These are phyloP conservation scores for Ammopiptanthus mongolicus DNA, from an alignment of 306 rosid genomes.

Conservation along the genomic window DNA sequence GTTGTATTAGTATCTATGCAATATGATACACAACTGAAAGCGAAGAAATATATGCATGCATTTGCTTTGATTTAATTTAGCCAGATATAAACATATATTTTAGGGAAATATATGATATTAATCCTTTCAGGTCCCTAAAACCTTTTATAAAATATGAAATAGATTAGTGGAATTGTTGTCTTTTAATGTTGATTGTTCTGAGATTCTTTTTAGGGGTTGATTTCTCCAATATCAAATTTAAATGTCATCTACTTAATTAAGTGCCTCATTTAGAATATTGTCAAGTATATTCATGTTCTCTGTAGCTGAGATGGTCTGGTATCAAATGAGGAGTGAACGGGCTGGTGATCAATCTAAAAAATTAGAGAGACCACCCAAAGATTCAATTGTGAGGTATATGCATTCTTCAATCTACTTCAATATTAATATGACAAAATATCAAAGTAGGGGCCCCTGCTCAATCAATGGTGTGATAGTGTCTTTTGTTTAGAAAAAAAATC, in stretches of 20 bases:
- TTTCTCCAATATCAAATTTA: not conserved
- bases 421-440: too few relatives aligned
- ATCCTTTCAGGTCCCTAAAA: not conserved
- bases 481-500: too few relatives aligned
- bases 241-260: not conserved
- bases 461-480: too few relatives aligned
- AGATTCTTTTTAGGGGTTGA: not conserved
- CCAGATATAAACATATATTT: not conserved
- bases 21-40: not conserved
- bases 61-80: not conserved
- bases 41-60: conserved; percentile 7
- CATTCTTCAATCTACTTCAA: too few relatives aligned
- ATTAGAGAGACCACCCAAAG: too few relatives aligned
- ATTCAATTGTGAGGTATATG: too few relatives aligned
- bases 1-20: not conserved
- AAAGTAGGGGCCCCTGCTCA: too few relatives aligned
- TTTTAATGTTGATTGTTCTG: not conserved
- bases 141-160: not conserved
- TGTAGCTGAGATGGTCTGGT: conserved; percentile 72
- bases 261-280: not conserved
- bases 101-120: not conserved
- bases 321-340: conserved; percentile 51
- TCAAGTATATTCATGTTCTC: not conserved
- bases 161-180: not conserved
- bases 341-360: conserved; percentile 43